A percentile compares a stretch with the other conserved stretches of the same genome.
These are phyloP conservation scores for Diversispora epigaea DNA, from an alignment of 192 early-diverging fungal species.

Conservation along the genomic window DNA sequence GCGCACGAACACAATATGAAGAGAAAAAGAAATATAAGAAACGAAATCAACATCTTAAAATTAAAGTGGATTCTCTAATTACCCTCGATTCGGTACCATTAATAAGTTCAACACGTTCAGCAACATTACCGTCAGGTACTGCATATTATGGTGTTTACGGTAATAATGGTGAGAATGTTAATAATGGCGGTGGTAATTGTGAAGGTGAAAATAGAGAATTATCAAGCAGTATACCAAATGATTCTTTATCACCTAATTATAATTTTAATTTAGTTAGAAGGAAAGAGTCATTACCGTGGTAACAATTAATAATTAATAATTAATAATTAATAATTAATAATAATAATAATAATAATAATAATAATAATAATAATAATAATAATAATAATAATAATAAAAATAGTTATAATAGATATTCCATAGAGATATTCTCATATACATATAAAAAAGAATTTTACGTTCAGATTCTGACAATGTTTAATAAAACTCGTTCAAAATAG, in stretches of 20 bases:
- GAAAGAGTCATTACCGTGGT: constrained; percentile 31
- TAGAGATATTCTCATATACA: no score
- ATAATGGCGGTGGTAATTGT: no score
- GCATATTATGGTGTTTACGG: no score
- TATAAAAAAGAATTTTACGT: no score
- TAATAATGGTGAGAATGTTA: no score
- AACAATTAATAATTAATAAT: background rate
- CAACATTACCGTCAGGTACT: constrained; percentile 10
- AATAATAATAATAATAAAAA: no score
- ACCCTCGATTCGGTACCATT: constrained; percentile 9
- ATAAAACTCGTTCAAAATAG: no score
- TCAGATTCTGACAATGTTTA: no score
- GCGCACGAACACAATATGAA: constrained; percentile 15
- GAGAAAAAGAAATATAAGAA: background rate
- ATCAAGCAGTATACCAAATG: background rate
- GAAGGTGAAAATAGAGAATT: constrained; percentile 1
- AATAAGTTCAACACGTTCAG: constrained; percentile 8
- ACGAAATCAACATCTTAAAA: constrained; percentile 19
- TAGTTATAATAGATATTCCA: no score
- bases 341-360: no score
- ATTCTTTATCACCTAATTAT: constrained; percentile 19
- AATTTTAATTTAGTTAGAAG: background rate
- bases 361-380: no score
- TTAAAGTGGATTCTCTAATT: constrained; percentile 25
- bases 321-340: no score